These are phyloP conservation scores for Primulina tabacum DNA, from an alignment of 257 asterid genomes.

Conservation along the genomic window DNA sequence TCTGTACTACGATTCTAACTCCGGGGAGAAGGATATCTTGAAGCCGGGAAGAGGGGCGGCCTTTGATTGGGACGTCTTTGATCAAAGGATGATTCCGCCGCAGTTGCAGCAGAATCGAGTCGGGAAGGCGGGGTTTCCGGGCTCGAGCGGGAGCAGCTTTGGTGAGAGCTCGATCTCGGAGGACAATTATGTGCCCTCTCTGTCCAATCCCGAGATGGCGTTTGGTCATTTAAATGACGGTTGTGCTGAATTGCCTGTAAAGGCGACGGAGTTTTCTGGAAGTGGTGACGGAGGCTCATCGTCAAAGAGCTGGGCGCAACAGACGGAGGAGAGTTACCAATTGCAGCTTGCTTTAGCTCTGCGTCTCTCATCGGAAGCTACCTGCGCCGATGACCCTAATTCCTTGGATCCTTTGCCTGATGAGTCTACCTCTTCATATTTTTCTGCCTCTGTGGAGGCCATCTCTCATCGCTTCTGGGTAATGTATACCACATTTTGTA, in stretches of 20 bases:
- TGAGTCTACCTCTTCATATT: conserved; percentile 43
- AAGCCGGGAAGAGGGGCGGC: conserved; percentile 39
- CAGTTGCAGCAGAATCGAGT: conserved; percentile 49
- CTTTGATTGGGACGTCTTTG: conserved; percentile 66
- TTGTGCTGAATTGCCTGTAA: conserved; percentile 46
- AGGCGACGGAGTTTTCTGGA: conserved; percentile 40
- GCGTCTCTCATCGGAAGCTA: conserved; percentile 77
- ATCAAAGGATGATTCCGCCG: conserved; percentile 51
- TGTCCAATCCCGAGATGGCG: conserved; percentile 47
- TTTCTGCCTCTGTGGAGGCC: conserved; percentile 49
- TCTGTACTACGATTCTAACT: conserved; percentile 18
- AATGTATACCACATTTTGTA: conserved; percentile 15
- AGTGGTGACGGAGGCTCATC: conserved; percentile 53
- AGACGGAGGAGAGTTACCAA: conserved; percentile 95
- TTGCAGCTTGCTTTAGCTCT: conserved; percentile 91
- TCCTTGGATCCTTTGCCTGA: conserved; percentile 67
- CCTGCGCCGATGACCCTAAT: conserved; percentile 78
- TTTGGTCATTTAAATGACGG: conserved; percentile 40
- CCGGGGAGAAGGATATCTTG: conserved; percentile 52
- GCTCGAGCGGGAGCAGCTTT: conserved; percentile 88
- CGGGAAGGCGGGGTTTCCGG: no score
- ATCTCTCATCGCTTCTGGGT: conserved; percentile 96
- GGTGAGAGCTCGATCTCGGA: conserved; percentile 86
- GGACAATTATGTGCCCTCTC: conserved; percentile 55
- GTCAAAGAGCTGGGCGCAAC: conserved; percentile 93